Evolutionary conservation across 257 asterid genomes (phyloP).

Genomic region (Fraxinus americana): DNA sequence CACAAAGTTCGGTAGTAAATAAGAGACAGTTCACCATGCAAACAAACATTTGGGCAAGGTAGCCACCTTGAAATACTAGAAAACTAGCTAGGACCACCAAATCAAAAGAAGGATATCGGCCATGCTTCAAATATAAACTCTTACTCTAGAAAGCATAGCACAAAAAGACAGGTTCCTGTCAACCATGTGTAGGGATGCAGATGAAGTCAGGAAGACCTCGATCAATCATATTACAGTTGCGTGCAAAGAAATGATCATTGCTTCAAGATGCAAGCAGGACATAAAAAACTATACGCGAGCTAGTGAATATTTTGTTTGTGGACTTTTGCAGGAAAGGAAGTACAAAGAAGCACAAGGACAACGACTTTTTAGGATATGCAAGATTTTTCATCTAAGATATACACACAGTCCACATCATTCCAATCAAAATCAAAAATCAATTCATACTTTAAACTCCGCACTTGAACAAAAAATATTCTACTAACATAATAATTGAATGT

Average conservation of each 20-base stretch:
- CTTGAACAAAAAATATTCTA: no score
- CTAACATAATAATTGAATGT: no score
- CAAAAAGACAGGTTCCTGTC: neutral
- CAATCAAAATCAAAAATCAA: neutral
- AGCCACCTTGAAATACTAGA: neutral
- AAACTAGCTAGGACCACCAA: neutral
- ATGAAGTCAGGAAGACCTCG: neutral
- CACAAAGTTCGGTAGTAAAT: neutral
- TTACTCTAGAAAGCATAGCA: neutral
- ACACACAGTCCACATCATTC: conserved; percentile 19
- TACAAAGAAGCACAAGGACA: no score
- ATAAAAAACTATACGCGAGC: no score
- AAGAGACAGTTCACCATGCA: neutral
- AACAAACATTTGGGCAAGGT: no score
- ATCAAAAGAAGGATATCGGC: neutral
- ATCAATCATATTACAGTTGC: neutral
- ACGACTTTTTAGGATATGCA: no score
- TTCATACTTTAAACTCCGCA: neutral
- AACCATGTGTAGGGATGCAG: neutral
- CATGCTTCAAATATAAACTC: neutral
- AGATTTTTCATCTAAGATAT: neutral
- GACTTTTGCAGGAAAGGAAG: no score
- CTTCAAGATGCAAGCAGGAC: no score
- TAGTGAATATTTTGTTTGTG: no score
- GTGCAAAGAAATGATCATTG: neutral